Evolutionary conservation across 1,284 basidiomycete species (phyloP), one percentile per base, ranked within the genome.

Genomic region (Ustilago hordei): DNA sequence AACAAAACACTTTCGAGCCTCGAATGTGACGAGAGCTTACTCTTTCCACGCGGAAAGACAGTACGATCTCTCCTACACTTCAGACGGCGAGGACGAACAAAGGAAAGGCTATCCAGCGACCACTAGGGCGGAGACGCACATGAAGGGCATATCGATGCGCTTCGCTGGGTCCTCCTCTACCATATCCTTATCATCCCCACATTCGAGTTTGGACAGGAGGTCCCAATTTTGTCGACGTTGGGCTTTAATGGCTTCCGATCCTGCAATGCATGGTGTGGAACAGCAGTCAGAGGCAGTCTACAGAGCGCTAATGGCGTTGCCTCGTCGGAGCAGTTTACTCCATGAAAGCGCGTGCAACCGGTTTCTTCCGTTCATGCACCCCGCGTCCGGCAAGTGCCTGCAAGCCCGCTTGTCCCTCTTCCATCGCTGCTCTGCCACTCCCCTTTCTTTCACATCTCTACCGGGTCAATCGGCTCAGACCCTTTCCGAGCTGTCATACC

Each of bases 301-400:
- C 28, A 15, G 48, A 50, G 31, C 23, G 3, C 48, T 28, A 50
- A 50, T 32, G 48, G 48, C 31, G 31, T 28, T 50, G 48, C 28
- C 28, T 12, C 9, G 15, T 23, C 53, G 57, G 57, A 64, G 61
- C 53, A 23, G 52, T 31, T 23, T 19, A 35, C 31, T 47, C 57
- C 55, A 57, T 69, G 62, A 64, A 60, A 58, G 23, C 39, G 31
- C n/a, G 13, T 53, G 32, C 59, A 34, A 35, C 69, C 64, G 61
- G 60, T 67, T 72, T 72, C 64, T 64, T 35, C 69, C 69, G 64
- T 35, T 60, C 64, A 72, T 72, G 69, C 69, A 72, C 61, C 60
- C 60, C 64, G 60, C 64, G 34, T 60, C 39, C 48, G 54, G 41
- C 48, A 50, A 50, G 32, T 45, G n/a, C 43, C 28, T 54, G 52